Percentiles rank a stretch among this genome's conserved stretches.
phyloP scores from a whole-genome alignment of 2,329 filamentous ascomycete species.

The Hymenoscyphus fraxineus region DNA sequence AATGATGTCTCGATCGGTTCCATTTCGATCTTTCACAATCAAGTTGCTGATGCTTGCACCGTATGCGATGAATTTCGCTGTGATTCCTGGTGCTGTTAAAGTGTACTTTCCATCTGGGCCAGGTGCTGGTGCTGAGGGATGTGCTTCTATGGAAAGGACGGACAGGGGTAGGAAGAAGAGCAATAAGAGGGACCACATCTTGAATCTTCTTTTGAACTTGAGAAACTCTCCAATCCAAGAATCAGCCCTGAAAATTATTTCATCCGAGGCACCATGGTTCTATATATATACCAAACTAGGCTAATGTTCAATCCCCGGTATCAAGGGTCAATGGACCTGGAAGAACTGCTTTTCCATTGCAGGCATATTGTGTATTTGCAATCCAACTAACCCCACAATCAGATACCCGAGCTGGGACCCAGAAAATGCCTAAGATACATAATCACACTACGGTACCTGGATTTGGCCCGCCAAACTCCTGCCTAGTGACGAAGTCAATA shows the following conservation, averaged over 20 bases:
- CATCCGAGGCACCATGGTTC: not conserved
- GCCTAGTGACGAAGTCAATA: not conserved
- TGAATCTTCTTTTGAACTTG: not conserved
- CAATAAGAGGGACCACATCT: conserved; percentile 2
- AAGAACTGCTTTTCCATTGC: not conserved
- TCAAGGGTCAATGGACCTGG: not conserved
- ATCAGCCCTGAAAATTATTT: not conserved
- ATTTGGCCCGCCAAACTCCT: not conserved
- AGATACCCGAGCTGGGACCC: not conserved
- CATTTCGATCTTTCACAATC: conserved; percentile 60
- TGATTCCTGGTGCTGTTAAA: conserved; percentile 63
- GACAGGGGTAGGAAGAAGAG: conserved; percentile 4
- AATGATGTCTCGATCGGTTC: conserved; percentile 63
- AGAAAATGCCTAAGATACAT: not conserved
- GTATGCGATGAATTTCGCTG: conserved; percentile 58
- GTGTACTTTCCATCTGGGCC: conserved; percentile 67
- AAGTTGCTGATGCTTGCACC: conserved; percentile 69
- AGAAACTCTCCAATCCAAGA: not conserved
- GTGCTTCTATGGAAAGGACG: not conserved
- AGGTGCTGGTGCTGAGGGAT: conserved; percentile 31
- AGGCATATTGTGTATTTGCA: conserved; percentile 4
- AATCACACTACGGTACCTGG: not conserved
- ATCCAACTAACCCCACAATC: not conserved
- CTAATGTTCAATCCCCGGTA: not conserved
- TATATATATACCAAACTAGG: not conserved